Conservation (phyloP, 2,329 filamentous ascomycete genomes). For the Endocalyx cinctus region DNA sequence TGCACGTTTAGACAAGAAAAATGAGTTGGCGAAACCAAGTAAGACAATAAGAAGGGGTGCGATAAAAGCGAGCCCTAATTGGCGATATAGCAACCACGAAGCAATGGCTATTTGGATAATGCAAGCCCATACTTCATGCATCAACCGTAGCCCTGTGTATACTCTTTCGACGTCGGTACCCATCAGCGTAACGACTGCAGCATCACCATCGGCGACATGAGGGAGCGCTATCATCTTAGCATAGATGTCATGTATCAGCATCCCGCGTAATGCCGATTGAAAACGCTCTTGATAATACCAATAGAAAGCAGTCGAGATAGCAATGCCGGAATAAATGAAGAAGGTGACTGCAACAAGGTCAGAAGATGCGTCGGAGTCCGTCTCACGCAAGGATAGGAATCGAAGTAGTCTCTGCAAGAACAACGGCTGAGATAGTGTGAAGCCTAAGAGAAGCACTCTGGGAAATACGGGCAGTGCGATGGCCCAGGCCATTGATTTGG, state of each 20-base stretch:
- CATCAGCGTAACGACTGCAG: not conserved
- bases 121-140: not conserved
- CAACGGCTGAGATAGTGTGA: not conserved
- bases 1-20: not conserved
- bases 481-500: not conserved
- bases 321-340: not conserved
- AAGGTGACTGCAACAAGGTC: not conserved
- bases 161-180: not conserved
- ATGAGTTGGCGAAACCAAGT: not conserved
- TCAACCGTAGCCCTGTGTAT: not conserved
- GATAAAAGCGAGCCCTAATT: conserved; percentile 2
- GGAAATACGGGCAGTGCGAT: not conserved
- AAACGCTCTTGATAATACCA: not conserved
- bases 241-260: not conserved
- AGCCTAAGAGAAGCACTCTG: not conserved
- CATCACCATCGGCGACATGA: not conserved
- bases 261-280: not conserved
- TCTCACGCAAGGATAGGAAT: not conserved
- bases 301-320: not conserved
- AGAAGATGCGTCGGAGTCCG: not conserved
- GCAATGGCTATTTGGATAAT: conserved; percentile 2
- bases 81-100: conserved; percentile 2
- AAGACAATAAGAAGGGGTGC: not conserved
- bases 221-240: not conserved
- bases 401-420: not conserved